Evolutionary conservation across 139 green algal genomes (phyloP).

Genomic region (Tetradesmus lagerheimii): DNA sequence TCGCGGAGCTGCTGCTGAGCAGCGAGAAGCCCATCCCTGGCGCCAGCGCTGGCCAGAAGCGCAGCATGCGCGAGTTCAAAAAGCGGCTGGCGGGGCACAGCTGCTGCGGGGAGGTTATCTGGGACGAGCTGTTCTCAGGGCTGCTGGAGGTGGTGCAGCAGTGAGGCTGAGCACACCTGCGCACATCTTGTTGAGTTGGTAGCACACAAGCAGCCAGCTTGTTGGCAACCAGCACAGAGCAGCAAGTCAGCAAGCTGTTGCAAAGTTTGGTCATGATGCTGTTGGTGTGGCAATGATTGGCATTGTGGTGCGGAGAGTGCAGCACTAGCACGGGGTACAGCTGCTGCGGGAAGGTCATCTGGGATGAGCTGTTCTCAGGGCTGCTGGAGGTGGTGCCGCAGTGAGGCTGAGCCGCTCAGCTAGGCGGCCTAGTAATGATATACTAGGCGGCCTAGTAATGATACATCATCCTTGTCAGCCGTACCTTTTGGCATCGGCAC

Average conservation of each 20-base stretch:
- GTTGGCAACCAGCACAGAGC: too few species aligned
- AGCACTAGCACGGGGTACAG: too few species aligned
- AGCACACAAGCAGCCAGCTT: too few species aligned
- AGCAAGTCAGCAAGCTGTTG: neutral
- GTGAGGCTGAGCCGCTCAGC: neutral
- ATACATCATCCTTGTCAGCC: too few species aligned
- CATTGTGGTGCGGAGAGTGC: too few species aligned
- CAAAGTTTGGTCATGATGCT: too few species aligned
- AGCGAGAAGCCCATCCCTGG: slow-evolving; percentile 61
- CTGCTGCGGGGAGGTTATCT: slow-evolving; percentile 68
- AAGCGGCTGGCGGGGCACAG: slow-evolving; percentile 54
- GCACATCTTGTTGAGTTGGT: neutral
- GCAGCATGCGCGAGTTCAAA: slow-evolving; percentile 65
- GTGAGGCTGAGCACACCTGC: neutral
- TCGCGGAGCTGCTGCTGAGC: slow-evolving; percentile 85
- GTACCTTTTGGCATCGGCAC: too few species aligned
- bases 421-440: too few species aligned
- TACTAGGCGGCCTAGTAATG: too few species aligned
- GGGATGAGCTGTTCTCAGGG: slow-evolving; percentile 81
- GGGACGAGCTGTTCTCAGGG: slow-evolving; percentile 81
- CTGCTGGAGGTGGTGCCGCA: slow-evolving; percentile 37
- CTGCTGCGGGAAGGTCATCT: slow-evolving; percentile 67
- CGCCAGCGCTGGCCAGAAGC: slow-evolving; percentile 50
- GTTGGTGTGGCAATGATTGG: too few species aligned
- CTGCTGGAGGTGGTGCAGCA: slow-evolving; percentile 37